Conservation (phyloP, 129 eudicot genomes). For the Helianthus annuus region HanXRQr2.0-SUNRISE NC_035435.2:122022628-122023127, state of each 20-base stretch:
- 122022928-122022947: conserved; percentile 96
- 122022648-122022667: conserved; percentile 65
- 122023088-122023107: conserved; percentile 67
- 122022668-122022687: conserved; percentile 60
- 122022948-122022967: conserved; percentile 88
- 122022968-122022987: conserved; percentile 77
- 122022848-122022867: conserved; percentile 70
- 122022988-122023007: conserved; percentile 82
- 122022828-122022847: conserved; percentile 75
- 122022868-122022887: conserved; percentile 67
- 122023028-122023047: conserved; percentile 85
- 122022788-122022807: conserved; percentile 30
- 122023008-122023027: conserved; percentile 69
- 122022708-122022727: conserved; percentile 80
- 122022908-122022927: conserved; percentile 91
- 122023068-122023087: conserved; percentile 85
- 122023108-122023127: conserved; percentile 76
- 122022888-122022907: conserved; percentile 82
- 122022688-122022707: conserved; percentile 70
- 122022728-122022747: conserved; percentile 78
- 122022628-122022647: conserved; percentile 73
- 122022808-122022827: conserved; percentile 66
- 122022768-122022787: conserved; percentile 42
- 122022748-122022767: conserved; percentile 59
- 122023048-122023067: conserved; percentile 87